Conservation (phyloP, 108 stramenopile species). For the Conticribra weissflogii region DNA sequence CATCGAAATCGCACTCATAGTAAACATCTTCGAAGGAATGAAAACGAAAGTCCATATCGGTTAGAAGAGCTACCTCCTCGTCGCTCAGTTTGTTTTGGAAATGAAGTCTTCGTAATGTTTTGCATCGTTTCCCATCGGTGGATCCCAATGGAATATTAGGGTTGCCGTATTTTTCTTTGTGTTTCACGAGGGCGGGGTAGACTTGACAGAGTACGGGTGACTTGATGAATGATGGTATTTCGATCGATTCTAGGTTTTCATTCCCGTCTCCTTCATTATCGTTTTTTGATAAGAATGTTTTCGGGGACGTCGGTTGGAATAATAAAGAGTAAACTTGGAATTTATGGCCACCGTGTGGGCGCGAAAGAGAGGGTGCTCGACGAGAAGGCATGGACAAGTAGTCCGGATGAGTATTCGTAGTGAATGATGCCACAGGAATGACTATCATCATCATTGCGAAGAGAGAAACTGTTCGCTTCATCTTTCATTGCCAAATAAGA, state of each 20-base stretch:
- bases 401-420: too few relatives aligned
- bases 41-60: conserved; percentile 65
- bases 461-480: too few relatives aligned
- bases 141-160: conserved; percentile 81
- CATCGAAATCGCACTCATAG: conserved; percentile 74
- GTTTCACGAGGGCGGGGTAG: conserved; percentile 57
- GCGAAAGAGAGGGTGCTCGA: too few relatives aligned
- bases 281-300: background rate
- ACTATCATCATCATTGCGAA: too few relatives aligned
- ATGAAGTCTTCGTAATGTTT: conserved; percentile 66
- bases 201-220: conserved; percentile 69
- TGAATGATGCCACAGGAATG: too few relatives aligned
- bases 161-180: conserved; percentile 64
- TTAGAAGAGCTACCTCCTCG: conserved; percentile 56
- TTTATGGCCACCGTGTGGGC: too few relatives aligned
- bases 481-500: too few relatives aligned
- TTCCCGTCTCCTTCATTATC: background rate
- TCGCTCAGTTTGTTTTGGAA: conserved; percentile 70
- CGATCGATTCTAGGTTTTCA: background rate
- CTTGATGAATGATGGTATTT: conserved; percentile 27
- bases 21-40: conserved; percentile 82
- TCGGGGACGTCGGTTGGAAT: background rate
- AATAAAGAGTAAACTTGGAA: background rate
- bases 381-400: too few relatives aligned
- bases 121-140: conserved; percentile 65